Evolutionary conservation across 2,329 filamentous ascomycete species (phyloP), one percentile per base, ranked within the genome.

Genomic region (Botrytis porri): DNA sequence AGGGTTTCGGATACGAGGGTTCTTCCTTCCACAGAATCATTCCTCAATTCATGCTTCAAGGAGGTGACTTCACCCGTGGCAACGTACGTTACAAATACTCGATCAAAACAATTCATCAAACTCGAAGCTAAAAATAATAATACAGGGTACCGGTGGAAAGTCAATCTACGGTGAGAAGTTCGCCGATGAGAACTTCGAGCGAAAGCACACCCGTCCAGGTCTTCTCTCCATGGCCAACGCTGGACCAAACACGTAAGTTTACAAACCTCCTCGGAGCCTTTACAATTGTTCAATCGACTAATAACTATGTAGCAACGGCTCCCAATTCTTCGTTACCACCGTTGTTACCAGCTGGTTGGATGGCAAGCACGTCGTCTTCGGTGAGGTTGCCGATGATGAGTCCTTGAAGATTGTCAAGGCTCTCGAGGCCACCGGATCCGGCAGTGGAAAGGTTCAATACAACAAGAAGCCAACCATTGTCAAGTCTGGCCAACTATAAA

Each of bases 161-260:
- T 97, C 93, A 83, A 97, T 97, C 89, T 97, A 97, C 84, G 94
- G 94, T 80, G 93, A 97, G 85, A 96, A 95, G 88, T 97, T 97
- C 82, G 85, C 90, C 80, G 94, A 97, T 83, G 94, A 97, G 91
- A 97, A 97, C 91, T 97, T 97, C 88, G 82, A 84, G 76, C 82
- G 87, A 78, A 90, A 89, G 86, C 94, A 97, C 89, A 84, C 83
- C 83, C 85, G 86, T 80, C 91, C 92, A 76, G 93, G 91, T 86
- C 88, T 95, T 79, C 88, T 97, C 78, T 97, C 94, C 84, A 97
- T 97, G 94, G 94, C 94, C 83, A 97, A 97, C 85, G 93, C 94
- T 80, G 94, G 94, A 79, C 92, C 92, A 82, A 97, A 98, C 92
- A 98, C 95, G 89, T 91, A 86, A 84, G 88, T 77, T 63, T 88